Conservation (phyloP, 371 early-diverging fungal genomes). For the Circinella umbellata region DNA sequence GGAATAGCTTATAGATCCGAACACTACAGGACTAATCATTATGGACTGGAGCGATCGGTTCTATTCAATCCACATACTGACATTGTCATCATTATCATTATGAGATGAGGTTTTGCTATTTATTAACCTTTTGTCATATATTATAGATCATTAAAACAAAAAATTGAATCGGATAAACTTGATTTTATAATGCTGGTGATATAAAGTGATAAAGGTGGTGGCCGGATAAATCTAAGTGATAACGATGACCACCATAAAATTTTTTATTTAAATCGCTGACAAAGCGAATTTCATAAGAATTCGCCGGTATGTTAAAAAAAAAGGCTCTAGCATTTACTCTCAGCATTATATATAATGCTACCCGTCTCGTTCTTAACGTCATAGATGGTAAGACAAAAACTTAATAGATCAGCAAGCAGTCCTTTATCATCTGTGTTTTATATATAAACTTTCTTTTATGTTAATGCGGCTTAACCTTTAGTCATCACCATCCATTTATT, state of each 20-base stretch:
- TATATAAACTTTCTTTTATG: not conserved
- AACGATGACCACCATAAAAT: not conserved
- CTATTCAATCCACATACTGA: no score
- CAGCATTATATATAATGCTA: not conserved
- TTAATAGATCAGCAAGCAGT: not conserved
- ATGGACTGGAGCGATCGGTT: no score
- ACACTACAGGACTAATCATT: no score
- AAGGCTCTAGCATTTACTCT: not conserved
- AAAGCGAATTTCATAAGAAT: not conserved
- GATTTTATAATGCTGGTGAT: no score
- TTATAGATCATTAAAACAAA: no score
- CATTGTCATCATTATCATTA: no score
- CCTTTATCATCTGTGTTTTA: no score
- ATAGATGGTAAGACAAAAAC: not conserved
- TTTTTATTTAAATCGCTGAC: not conserved
- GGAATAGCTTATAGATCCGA: no score
- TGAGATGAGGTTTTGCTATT: no score
- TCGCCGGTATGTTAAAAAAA: not conserved
- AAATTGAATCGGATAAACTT: no score
- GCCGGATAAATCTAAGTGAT: not conserved
- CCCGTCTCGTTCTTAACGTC: not conserved
- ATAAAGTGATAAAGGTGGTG: no score
- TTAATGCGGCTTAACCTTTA: constrained; percentile 7
- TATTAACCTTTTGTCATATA: no score
- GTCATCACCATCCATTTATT: not conserved